A percentile compares a stretch with the other conserved stretches of the same genome.
Evolutionary conservation across 2,329 filamentous ascomycete species (phyloP).

Genomic region (Plectosphaerella cucumerina): DNA sequence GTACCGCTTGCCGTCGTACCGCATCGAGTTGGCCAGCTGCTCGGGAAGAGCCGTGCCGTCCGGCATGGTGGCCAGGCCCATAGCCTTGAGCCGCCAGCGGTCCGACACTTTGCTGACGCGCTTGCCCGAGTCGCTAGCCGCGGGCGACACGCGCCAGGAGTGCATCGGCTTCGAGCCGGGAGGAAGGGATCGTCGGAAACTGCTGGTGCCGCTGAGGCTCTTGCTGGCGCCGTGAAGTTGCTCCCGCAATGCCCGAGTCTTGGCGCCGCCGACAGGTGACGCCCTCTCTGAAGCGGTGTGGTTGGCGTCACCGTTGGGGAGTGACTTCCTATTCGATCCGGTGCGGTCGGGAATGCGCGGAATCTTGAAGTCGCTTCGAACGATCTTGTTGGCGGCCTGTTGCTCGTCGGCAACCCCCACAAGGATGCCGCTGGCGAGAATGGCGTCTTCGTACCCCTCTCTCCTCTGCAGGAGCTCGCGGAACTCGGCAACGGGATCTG

Average conservation of each 20-base stretch:
- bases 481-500: conserved; percentile 30
- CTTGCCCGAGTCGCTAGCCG: conserved; percentile 8
- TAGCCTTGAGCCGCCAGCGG: conserved; percentile 42
- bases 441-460: conserved; percentile 27
- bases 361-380: conserved; percentile 15
- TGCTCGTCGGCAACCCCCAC: conserved; percentile 34
- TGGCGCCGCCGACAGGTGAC: conserved; percentile 17
- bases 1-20: conserved; percentile 34
- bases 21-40: conserved; percentile 41
- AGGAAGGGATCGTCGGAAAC: conserved; percentile 35
- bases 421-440: conserved; percentile 38
- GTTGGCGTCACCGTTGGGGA: not conserved
- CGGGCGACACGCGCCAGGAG: conserved; percentile 8
- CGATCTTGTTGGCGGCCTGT: conserved; percentile 28
- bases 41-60: conserved; percentile 52
- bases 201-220: conserved; percentile 9
- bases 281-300: not conserved
- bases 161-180: conserved; percentile 18
- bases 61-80: conserved; percentile 48
- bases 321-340: not conserved
- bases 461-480: conserved; percentile 24
- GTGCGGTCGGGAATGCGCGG: not conserved
- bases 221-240: conserved; percentile 21
- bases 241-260: conserved; percentile 32
- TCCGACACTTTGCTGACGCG: conserved; percentile 34